Evolutionary conservation across 106 monocot species (phyloP).

Genomic region (Allium sativum): DNA sequence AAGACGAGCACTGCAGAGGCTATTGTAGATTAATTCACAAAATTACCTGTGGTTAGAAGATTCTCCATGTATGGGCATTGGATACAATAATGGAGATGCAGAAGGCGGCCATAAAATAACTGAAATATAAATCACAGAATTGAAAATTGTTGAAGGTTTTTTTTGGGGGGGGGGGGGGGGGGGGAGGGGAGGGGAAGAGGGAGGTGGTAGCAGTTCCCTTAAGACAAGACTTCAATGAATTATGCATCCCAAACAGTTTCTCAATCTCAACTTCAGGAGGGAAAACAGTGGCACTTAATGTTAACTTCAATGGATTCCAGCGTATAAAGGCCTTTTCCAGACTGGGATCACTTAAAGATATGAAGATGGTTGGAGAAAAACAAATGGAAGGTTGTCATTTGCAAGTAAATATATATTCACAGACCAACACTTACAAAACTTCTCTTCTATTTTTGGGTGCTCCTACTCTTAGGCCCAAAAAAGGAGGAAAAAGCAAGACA

Average conservation of each 20-base stretch:
- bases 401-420: not conserved
- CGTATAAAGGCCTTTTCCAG: too few species aligned
- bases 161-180: not conserved
- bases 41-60: conserved; percentile 95
- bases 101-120: conserved; percentile 87
- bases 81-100: conserved; percentile 58
- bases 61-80: conserved; percentile 86
- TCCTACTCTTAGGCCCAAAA: not conserved
- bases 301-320: too few species aligned
- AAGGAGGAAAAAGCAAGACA: not conserved
- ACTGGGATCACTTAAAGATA: too few species aligned
- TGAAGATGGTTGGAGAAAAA: not conserved
- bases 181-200: too few species aligned
- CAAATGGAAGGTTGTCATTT: not conserved
- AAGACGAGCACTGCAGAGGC: too few species aligned
- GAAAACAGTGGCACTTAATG: too few species aligned
- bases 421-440: not conserved
- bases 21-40: not conserved
- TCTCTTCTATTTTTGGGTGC: not conserved
- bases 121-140: conserved; percentile 16
- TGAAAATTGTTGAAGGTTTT: not conserved
- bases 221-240: not conserved
- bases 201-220: too few species aligned
- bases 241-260: not conserved
- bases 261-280: too few species aligned